Evolutionary conservation across 768 basidiomycete genomes (phyloP), one percentile per base, ranked within the genome.

Genomic region (Polyporus arcularius): DNA sequence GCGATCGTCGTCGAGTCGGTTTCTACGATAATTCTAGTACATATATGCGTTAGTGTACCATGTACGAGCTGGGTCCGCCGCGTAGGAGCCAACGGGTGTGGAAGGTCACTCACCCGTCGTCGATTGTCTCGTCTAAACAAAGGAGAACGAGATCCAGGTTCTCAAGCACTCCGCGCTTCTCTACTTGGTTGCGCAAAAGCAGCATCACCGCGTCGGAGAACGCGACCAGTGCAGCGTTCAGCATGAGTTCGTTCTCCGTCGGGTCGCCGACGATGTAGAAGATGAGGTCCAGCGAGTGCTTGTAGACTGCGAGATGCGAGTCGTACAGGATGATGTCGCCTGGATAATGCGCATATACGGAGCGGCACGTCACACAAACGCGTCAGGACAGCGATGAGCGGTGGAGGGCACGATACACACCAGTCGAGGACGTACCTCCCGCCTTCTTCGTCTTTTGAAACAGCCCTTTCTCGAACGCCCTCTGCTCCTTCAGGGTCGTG

Each of bases 1-100:
- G 95, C 94, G 71, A 98, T 97, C n/a, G 96, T 90, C 0, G 93
- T 85, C 3, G 96, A 81, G 72, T 99, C 97, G 0, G 96, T 98
- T 75, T 98, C 96, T 18, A 98, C 88, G 65, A 98, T 96, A 71
- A 98, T 92, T 16, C 96, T 98, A 71, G 32, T 15, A 55, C 38
- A 49, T 10, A 14, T 16, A 21, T 6, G 43, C 38, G 10, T 18
- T 3, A 18, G 40, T 14, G 45, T 21, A 4, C 4, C 3, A 26
- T 38, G 51, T 15, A 4, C 47, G 26, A 28, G 28, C 47, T 2
- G 8, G 14, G 10, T 30, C 16, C 2, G 35, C 35, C 35, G 35
- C 11, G 11, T 35, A 35, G 1, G 35, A 35, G 35, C 35, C 1
- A 3, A 35, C 6, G 35, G n/a, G n/a, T n/a, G n/a, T n/a, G n/a